A percentile compares a stretch with the other conserved stretches of the same genome.
Evolutionary conservation across 2,329 filamentous ascomycete genomes (phyloP).

Genomic region (Diaporthe australafricana): DNA sequence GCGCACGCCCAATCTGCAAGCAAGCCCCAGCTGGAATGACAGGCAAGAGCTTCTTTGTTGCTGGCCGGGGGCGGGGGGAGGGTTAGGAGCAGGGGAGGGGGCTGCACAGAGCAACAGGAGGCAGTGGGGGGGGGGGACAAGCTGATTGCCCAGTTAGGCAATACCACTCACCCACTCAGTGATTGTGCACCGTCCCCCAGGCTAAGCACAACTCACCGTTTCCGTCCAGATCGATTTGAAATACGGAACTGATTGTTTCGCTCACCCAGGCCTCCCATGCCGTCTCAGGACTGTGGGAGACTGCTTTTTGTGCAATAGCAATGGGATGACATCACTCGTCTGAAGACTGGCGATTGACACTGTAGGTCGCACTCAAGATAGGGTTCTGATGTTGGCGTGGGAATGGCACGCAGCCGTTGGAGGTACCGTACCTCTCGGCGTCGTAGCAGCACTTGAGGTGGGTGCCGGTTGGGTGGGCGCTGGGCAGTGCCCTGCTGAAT

Average conservation of each 20-base stretch:
- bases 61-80: background rate
- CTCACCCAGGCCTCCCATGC: background rate
- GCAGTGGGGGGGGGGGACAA: background rate
- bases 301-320: background rate
- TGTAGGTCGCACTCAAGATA: conserved; percentile 11
- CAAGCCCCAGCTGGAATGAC: background rate
- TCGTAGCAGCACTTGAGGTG: background rate
- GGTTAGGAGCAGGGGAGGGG: background rate
- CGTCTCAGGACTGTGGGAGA: conserved; percentile 14
- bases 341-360: background rate
- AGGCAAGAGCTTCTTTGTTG: conserved; percentile 7
- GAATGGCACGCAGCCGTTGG: conserved; percentile 21
- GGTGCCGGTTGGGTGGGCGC: too few relatives aligned
- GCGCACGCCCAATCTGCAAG: background rate
- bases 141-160: conserved; percentile 16
- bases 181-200: background rate
- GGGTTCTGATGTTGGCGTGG: conserved; percentile 17
- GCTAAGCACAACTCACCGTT: conserved; percentile 2
- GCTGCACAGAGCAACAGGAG: background rate
- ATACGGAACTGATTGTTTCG: conserved; percentile 1
- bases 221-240: background rate
- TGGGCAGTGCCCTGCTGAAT: background rate
- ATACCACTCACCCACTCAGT: background rate
- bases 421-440: background rate
- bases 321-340: conserved; percentile 24